Percentiles rank a stretch among this genome's conserved stretches.
Evolutionary conservation across 495 filamentous ascomycete species (phyloP).

Genomic region (Lophiotrema nucula): DNA sequence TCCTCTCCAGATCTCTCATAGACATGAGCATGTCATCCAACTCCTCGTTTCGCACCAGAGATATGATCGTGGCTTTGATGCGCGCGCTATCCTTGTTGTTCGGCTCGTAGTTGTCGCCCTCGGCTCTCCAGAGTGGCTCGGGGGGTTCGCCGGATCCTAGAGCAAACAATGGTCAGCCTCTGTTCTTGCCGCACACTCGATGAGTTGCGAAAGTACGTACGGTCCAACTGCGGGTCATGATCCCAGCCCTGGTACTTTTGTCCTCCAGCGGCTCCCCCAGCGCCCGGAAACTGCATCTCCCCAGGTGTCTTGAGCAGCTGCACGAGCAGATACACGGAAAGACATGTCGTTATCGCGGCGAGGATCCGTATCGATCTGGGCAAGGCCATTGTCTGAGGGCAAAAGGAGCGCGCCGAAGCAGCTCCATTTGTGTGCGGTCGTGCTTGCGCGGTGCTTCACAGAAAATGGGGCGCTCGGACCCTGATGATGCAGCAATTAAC

Average conservation of each 20-base stretch:
- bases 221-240: constrained; percentile 77
- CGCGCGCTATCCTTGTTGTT: constrained; percentile 71
- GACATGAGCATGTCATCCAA: constrained; percentile 75
- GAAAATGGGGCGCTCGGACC: not conserved
- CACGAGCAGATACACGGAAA: constrained; percentile 73
- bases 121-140: constrained; percentile 65
- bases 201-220: constrained; percentile 49
- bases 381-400: constrained; percentile 62
- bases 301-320: constrained; percentile 59
- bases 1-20: constrained; percentile 88
- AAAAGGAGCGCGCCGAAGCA: not conserved
- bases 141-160: constrained; percentile 81
- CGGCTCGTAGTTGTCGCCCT: constrained; percentile 67
- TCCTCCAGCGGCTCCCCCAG: constrained; percentile 39
- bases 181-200: not conserved
- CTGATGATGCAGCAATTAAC: not conserved
- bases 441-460: not conserved
- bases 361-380: constrained; percentile 79
- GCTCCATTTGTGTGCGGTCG: not conserved
- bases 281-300: constrained; percentile 38
- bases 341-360: constrained; percentile 63
- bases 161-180: constrained; percentile 4
- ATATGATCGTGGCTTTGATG: constrained; percentile 88
- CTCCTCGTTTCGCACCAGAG: constrained; percentile 92
- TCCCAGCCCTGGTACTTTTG: constrained; percentile 46